phyloP scores from a whole-genome alignment of 768 basidiomycete genomes.

The Mycena kentingensis region DNA sequence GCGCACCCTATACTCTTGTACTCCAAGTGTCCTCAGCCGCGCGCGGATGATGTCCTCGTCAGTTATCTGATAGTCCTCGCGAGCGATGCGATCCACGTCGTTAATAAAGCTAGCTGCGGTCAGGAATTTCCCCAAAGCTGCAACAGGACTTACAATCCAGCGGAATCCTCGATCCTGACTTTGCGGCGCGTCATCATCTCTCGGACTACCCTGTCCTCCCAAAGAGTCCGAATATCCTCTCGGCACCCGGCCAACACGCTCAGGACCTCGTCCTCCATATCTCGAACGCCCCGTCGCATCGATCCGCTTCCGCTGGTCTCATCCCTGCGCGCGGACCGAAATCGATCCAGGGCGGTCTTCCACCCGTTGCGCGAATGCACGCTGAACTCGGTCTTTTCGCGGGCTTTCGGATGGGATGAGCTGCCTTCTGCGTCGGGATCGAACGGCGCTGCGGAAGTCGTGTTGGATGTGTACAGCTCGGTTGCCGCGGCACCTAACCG shows the following conservation, averaged over 20 bases:
- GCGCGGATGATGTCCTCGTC: conserved; percentile 81
- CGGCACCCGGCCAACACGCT: conserved; percentile 61
- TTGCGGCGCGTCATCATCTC: conserved; percentile 59
- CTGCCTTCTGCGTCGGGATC: conserved; percentile 28
- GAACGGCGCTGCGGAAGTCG: conserved; percentile 45
- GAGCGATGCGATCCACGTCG: conserved; percentile 67
- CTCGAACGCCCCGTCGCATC: conserved; percentile 34
- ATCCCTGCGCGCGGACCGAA: conserved; percentile 41
- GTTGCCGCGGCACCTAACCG: conserved; percentile 59
- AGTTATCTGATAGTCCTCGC: conserved; percentile 63
- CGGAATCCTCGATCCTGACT: conserved; percentile 62
- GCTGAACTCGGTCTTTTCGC: conserved; percentile 46
- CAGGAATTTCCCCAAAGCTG: conserved; percentile 4
- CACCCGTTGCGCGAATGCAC: conserved; percentile 66
- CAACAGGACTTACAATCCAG: conserved; percentile 67
- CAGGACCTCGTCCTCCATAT: conserved; percentile 54
- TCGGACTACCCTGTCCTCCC: conserved; percentile 65
- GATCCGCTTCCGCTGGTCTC: conserved; percentile 9
- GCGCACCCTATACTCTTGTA: conserved; percentile 76
- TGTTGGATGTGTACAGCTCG: conserved; percentile 47
- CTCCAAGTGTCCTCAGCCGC: conserved; percentile 73
- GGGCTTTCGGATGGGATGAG: conserved; percentile 32
- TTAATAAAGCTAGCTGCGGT: conserved; percentile 58
- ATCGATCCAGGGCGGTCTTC: conserved; percentile 62
- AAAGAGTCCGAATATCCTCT: conserved; percentile 68